phyloP scores from a whole-genome alignment of 2,329 filamentous ascomycete species.

The Ophiobolus disseminans region DNA sequence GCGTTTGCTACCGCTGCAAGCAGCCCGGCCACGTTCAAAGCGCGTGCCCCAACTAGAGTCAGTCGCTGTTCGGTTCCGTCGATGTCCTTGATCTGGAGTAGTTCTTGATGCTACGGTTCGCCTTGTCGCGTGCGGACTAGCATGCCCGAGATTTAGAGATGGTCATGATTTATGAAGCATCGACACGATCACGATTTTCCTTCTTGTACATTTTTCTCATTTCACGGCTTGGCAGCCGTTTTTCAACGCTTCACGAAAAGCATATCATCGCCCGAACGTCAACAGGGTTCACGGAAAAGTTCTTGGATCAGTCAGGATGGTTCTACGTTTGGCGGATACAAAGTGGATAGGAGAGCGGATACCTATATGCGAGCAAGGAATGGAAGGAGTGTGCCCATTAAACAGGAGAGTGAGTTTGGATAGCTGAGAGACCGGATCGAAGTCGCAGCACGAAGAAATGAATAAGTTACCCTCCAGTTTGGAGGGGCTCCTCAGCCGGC shows the following conservation, averaged over 20 bases:
- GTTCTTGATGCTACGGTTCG: conserved; percentile 35
- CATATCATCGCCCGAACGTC: conserved; percentile 45
- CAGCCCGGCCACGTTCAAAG: conserved; percentile 90
- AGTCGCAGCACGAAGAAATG: conserved; percentile 25
- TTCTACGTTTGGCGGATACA: conserved; percentile 43
- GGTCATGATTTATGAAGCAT: conserved; percentile 40
- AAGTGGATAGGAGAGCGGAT: conserved; percentile 42
- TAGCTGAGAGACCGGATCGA: conserved; percentile 13
- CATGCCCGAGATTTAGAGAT: conserved; percentile 37
- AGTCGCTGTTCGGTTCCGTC: conserved; percentile 28
- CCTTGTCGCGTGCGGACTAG: conserved; percentile 25
- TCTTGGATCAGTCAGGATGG: conserved; percentile 42
- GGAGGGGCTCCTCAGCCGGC: conserved; percentile 28
- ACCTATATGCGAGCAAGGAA: conserved; percentile 42
- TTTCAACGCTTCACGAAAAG: conserved; percentile 48
- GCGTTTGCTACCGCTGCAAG: conserved; percentile 98
- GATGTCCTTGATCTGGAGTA: conserved; percentile 40
- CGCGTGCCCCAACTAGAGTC: conserved; percentile 81
- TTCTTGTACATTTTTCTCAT: conserved; percentile 50
- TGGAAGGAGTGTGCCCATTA: conserved; percentile 30
- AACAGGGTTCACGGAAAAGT: conserved; percentile 46
- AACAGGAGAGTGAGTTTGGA: conserved; percentile 26
- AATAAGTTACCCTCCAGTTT: conserved; percentile 27
- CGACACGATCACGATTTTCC: conserved; percentile 48
- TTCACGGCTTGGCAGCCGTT: conserved; percentile 48